These are phyloP conservation scores for Verticillium tricorpus DNA, from an alignment of 2,329 filamentous ascomycete species.

Conservation along the genomic window DNA sequence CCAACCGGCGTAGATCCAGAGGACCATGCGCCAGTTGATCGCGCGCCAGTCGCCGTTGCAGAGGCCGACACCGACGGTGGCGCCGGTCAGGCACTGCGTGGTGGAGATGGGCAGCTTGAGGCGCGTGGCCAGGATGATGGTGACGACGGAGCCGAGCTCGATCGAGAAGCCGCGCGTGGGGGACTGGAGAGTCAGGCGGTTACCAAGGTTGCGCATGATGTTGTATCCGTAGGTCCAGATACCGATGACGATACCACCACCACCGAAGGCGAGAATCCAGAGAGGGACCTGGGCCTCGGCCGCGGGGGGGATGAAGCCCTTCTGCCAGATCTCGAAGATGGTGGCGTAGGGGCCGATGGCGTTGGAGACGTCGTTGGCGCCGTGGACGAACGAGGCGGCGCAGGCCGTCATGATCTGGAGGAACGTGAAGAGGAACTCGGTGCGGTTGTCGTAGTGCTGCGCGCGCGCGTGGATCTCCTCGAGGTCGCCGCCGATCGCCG, in stretches of 20 bases:
- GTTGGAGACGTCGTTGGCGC: conserved; percentile 61
- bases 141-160: conserved; percentile 36
- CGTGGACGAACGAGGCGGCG: conserved; percentile 60
- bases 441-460: conserved; percentile 55
- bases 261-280: conserved; percentile 56
- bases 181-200: conserved; percentile 59
- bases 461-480: conserved; percentile 52
- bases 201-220: conserved; percentile 60
- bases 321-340: conserved; percentile 55
- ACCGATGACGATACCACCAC: conserved; percentile 47
- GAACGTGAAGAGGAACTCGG: conserved; percentile 56
- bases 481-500: conserved; percentile 46
- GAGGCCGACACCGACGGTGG: conserved; percentile 52
- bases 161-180: conserved; percentile 55
- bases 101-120: conserved; percentile 28
- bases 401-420: conserved; percentile 56
- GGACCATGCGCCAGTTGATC: conserved; percentile 55
- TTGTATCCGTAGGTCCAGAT: conserved; percentile 60
- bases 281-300: conserved; percentile 47
- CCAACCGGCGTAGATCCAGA: conserved; percentile 25
- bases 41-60: conserved; percentile 47
- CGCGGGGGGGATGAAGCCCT: conserved; percentile 29
- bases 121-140: conserved; percentile 7
- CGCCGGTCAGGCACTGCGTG: conserved; percentile 54
- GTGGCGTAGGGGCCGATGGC: conserved; percentile 59